Percentiles rank a stretch among this genome's conserved stretches.
Evolutionary conservation across 805 yeast genomes (phyloP).

Genomic region (Kodamaea hsintzibuensis): DNA sequence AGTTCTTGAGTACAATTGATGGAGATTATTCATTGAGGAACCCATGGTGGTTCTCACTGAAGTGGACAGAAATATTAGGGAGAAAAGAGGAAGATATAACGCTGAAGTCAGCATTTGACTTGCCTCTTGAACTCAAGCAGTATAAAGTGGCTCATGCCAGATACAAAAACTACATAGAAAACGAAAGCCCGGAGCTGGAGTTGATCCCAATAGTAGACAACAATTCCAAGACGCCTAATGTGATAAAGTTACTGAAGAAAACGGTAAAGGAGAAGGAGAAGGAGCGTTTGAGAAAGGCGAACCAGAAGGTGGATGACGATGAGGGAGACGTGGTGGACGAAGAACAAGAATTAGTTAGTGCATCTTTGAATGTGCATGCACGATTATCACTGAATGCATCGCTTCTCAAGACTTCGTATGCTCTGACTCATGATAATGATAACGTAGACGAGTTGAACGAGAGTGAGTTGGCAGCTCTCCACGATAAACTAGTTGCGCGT

Average conservation of each 20-base stretch:
- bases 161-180: conserved; percentile 22
- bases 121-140: conserved; percentile 36
- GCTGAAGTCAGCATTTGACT: conserved; percentile 19
- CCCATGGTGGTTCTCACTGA: conserved; percentile 43
- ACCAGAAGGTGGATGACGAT: conserved; percentile 11
- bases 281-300: conserved; percentile 9
- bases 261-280: conserved; percentile 3
- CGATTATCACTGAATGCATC: conserved; percentile 2
- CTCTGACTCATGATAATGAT: conserved; percentile 7
- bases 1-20: conserved; percentile 26
- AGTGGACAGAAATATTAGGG: conserved; percentile 4
- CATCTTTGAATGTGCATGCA: conserved; percentile 5
- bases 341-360: conserved; percentile 5
- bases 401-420: conserved; percentile 1
- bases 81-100: conserved; percentile 12
- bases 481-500: conserved; percentile 30
- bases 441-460: conserved; percentile 11
- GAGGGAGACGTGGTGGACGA: conserved; percentile 10
- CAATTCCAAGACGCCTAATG: conserved; percentile 8
- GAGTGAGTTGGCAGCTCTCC: conserved; percentile 20
- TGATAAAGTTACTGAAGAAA: conserved; percentile 9
- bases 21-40: conserved; percentile 33
- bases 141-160: conserved; percentile 34
- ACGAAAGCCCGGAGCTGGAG: conserved; percentile 6
- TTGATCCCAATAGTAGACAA: conserved; percentile 6